phyloP scores from a whole-genome alignment of 78 protist species.

The Creolimax fragrantissima region DNA sequence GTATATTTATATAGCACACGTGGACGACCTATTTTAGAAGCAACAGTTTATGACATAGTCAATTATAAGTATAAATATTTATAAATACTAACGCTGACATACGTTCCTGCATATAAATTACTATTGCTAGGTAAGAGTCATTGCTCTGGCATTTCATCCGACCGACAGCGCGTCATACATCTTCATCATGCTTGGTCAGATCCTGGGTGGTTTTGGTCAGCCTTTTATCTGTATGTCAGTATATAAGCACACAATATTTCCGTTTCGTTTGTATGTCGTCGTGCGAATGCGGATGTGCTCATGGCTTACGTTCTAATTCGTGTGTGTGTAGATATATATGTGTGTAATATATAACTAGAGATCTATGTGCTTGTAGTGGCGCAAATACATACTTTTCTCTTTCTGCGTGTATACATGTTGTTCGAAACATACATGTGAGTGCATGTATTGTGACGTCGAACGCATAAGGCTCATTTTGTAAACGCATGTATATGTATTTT shows the following conservation, averaged over 20 bases:
- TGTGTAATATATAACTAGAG: no score
- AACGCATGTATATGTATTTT: background rate
- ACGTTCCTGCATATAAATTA: background rate
- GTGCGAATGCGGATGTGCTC: no score
- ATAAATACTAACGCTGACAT: background rate
- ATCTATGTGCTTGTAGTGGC: no score
- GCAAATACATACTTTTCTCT: background rate
- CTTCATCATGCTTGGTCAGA: background rate
- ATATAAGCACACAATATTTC: background rate
- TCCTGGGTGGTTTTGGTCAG: background rate
- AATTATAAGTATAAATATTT: background rate
- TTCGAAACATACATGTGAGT: background rate
- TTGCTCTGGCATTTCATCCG: background rate
- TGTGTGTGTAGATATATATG: no score
- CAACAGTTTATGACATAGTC: background rate
- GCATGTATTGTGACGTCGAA: no score
- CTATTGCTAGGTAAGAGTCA: background rate
- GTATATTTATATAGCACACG: background rate
- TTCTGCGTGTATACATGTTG: background rate
- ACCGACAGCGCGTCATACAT: background rate
- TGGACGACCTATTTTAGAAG: background rate
- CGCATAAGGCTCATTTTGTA: no score
- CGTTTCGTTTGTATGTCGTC: background rate
- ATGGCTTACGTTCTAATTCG: no score
- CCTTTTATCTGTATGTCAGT: background rate